Evolutionary conservation across 495 filamentous ascomycete genomes (phyloP), one percentile per base, ranked within the genome.

Genomic region (Penicillium alfredii): DNA sequence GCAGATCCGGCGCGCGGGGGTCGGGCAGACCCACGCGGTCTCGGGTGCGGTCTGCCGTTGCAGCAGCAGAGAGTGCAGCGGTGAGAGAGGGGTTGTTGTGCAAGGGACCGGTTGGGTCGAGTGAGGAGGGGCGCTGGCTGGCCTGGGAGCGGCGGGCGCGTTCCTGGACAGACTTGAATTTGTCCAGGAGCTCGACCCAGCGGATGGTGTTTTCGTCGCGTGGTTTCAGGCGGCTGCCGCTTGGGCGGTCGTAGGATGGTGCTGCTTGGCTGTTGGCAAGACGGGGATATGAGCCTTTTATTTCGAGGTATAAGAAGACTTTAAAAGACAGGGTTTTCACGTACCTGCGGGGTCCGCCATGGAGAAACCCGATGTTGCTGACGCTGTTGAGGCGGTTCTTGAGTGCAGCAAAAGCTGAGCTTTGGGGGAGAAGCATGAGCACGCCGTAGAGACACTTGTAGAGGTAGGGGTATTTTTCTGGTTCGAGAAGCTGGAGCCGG

Each of bases 391-490:
- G 70, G 25, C 93, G 86, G 56, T 99, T 99, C 53, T 96, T 99
- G 16, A 99, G 71, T 2, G 89, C 88, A 6, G 89, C 90, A 60
- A 99, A 99, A 8, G 93, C 93, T 18, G 88, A 90, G 14, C 88
- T 94, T 61, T 99, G 93, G 2, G 93, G 93, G 9, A 99, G 77
- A 28, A 99, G 81, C 93, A 99, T 99, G 35, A 99, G 70, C 8
- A 99, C 73, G 19, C 93, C 93, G 52, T 96, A 99, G 8, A 99
- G 80, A 60, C 90, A 97, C 68, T 99, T 99, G 66, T 99, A 97
- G 2, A 99, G 72, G 54, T 94, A 85, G 8, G 93, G 93, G 42
- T 92, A 92, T 61, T 83, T 86, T 58, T 97, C 93, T 6, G 93
- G 93, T 55, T 99, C 93, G n/a, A 99, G 81, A 11, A 99, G 80